These are phyloP conservation scores for Populus ilicifolia DNA, from an alignment of 345 rosid genomes.

Conservation along the genomic window DNA sequence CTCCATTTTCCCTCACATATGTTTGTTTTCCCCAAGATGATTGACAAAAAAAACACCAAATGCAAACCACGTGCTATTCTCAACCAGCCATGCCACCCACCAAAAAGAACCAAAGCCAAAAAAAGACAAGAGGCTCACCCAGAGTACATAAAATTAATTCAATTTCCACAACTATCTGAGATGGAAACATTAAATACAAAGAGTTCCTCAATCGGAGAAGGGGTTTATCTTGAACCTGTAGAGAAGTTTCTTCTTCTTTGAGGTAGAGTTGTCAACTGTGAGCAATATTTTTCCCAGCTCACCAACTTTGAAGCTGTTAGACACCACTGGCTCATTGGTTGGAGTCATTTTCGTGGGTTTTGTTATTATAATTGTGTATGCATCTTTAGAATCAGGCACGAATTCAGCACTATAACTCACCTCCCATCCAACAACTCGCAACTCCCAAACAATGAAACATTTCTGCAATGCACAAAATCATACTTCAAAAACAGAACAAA, in stretches of 20 bases:
- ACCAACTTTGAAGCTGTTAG: slow-evolving; percentile 59
- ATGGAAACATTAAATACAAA: background rate
- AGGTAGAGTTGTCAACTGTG: slow-evolving; percentile 69
- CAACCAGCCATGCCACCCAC: slow-evolving; percentile 13
- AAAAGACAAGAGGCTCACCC: slow-evolving; percentile 7
- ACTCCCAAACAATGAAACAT: slow-evolving; percentile 81
- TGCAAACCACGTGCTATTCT: slow-evolving; percentile 7
- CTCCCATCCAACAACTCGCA: slow-evolving; percentile 91
- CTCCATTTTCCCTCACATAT: background rate
- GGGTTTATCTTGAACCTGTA: slow-evolving; percentile 84
- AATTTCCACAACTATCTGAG: slow-evolving; percentile 8
- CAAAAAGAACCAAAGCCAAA: slow-evolving; percentile 2
- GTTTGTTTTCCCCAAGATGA: slow-evolving; percentile 12
- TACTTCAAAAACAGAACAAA: background rate
- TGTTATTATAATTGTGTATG: slow-evolving; percentile 63
- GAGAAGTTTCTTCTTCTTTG: slow-evolving; percentile 88
- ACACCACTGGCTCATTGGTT: slow-evolving; percentile 62
- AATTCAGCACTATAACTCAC: slow-evolving; percentile 81
- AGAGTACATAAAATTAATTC: slow-evolving; percentile 14
- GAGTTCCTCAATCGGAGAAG: slow-evolving; percentile 31
- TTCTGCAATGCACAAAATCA: slow-evolving; percentile 38
- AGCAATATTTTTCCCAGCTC: slow-evolving; percentile 76
- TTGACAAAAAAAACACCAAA: slow-evolving; percentile 12
- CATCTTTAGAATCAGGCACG: slow-evolving; percentile 61
- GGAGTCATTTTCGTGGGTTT: slow-evolving; percentile 67